Evolutionary conservation across 805 yeast genomes (phyloP), one percentile per base, ranked within the genome.

Genomic region (Saccharomycopsis microspora): DNA sequence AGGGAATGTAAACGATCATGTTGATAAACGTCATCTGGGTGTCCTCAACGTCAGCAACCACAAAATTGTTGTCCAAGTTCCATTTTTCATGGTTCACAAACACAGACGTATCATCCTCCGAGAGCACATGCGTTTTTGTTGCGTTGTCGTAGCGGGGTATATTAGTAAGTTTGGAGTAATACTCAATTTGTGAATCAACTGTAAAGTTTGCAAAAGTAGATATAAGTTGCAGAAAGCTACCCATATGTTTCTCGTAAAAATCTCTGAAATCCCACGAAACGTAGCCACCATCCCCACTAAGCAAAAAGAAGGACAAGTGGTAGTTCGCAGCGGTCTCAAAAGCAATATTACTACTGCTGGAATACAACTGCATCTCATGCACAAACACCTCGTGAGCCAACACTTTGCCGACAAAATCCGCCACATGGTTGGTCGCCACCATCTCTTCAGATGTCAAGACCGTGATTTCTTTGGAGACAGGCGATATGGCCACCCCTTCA

Each of bases 71-170:
- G 44, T 64, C 72, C 46, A 77, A 65, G 48, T 82, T 82, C 95
- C 95, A 84, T 55, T 85, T 95, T 3, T 93, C 88, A 55, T 78
- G 78, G 63, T 90, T 93, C 51, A 89, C 74, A 54, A 85, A 77
- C 2, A 52, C 53, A 0, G 65, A 42, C 1, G 45, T 55, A 9
- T 55, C 56, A 33, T 63, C 57, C 3, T 64, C 50, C 41, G 60
- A 61, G 35, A 65, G 47, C 38, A 62, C 56, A 41, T 68, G 56
- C 45, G 67, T 70, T 29, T 69, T 61, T 49, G 56, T 29, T 8
- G 39, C 41, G 9, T 45, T 33, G 33, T 50, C 35, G 31, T 10
- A 44, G 6, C 11, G 33, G 9, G 55, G 55, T 5, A 44, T 34
- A n/a, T 39, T 45, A n/a, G 54, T 33, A 4, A 75, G 63, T 33